Evolutionary conservation across 331 rosid genomes (phyloP), one percentile per base, ranked within the genome.

Genomic region (Malus hybrid): DNA sequence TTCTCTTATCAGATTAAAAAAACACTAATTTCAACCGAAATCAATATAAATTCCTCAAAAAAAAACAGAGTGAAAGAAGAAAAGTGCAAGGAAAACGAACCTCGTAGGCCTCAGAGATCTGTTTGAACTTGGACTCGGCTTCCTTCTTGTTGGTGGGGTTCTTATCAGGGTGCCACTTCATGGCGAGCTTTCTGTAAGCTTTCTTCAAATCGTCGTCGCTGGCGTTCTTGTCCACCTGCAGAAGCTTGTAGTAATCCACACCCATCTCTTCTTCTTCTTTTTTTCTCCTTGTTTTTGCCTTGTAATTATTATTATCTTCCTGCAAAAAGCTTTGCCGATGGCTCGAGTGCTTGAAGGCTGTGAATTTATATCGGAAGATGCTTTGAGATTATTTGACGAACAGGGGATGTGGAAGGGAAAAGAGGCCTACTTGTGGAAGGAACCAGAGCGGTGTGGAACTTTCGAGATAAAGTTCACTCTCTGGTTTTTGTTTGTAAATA

Each of bases 81-180:
- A 33, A 32, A 3, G 6, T 14, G 56, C 5, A 2, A 60, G 7
- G 1, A 24, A 27, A 4, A 63, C 56, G 6, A 75, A 91, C 94
- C 88, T 91, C 97, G 60, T 91, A 91, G 24, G 97, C 97, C 83
- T 91, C 96, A 2, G 97, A 91, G 69, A 91, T 84, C 77, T 91
- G 84, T 69, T 91, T 91, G 89, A 91, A 91, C 32, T 88, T 91
- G 79, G 84, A 3, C 82, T 91, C 97, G 1, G 97, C 96, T 2
- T 91, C 89, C 79, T 85, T 88, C 87, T 88, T 91, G 46, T 91
- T 91, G 83, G 54, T 82, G 24, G 90, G 93, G 50, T 91, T 91
- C 79, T 91, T 91, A 66, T 91, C 95, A 73, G 97, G 97, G 73
- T 91, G 97, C 97, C 97, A 91, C 74, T 91, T 91, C 97, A 91